phyloP scores from a whole-genome alignment of 306 rosid genomes.

The Hippophae tibetana region DNA sequence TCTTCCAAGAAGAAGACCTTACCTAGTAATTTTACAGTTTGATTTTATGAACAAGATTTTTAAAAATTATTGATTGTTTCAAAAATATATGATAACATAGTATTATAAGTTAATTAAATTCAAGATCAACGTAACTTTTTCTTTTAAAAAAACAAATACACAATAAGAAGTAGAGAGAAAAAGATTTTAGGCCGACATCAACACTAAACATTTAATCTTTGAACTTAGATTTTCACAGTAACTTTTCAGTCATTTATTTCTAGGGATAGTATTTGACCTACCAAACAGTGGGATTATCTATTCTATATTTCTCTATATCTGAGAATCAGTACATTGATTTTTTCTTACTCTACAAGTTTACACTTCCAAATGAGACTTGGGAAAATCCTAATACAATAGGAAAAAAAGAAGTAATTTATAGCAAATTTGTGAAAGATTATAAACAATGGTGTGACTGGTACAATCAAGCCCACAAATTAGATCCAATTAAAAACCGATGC shows the following conservation, averaged over 20 bases:
- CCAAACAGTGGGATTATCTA: neutral
- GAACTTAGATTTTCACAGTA: neutral
- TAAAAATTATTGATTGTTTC: too few relatives aligned
- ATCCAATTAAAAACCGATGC: too few relatives aligned
- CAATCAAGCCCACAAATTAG: too few relatives aligned
- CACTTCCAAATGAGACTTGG: neutral
- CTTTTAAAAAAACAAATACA: too few relatives aligned
- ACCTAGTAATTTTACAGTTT: conserved; percentile 3
- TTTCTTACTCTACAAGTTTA: neutral
- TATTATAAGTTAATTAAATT: too few relatives aligned
- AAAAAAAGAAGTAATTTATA: neutral
- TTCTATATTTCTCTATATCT: neutral
- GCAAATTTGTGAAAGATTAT: neutral
- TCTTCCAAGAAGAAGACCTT: neutral
- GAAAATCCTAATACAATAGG: neutral
- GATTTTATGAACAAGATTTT: neutral
- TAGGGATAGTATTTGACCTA: neutral
- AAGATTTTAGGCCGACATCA: neutral
- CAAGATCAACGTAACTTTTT: too few relatives aligned
- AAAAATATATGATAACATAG: too few relatives aligned
- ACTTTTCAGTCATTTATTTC: conserved; percentile 1
- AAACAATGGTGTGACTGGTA: too few relatives aligned
- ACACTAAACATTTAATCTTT: neutral
- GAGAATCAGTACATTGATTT: neutral
- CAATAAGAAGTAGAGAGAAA: too few relatives aligned